Base-by-base conservation (phyloP, 2,329 filamentous ascomycete genomes). In the Calonectria montana region DNA sequence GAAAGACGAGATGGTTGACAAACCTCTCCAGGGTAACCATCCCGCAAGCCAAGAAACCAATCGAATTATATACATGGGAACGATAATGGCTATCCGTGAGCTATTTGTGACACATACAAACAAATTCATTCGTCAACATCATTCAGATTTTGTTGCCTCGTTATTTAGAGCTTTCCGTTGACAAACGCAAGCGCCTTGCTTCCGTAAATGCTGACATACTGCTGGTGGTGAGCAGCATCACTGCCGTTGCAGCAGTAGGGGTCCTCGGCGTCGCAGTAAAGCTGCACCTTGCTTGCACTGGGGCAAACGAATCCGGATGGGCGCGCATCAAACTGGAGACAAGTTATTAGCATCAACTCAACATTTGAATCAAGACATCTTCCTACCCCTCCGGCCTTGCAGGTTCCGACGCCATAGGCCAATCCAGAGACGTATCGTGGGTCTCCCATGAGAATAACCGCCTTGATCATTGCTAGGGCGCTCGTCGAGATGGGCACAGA, bases 181-280 rank as follows among this genome's bases (percentile, higher is more conserved):
- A 92, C 88, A 74, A 93, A 93, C 0, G 84, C 74, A 47, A 93
- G 79, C 1, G 91, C 91, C 76, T 91, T 84, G 8, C 85, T 79
- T 1, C 91, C 91, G 72, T 93, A 93, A 76, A 89, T 89, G 72
- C 83, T 86, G n/a, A 90, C 90, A 71, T 93, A 93, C 62, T 90
- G 87, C 80, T 92, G 88, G 80, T 93, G 91, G 8, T 88, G 86
- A 76, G 88, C 87, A 29, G 87, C 85, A 71, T 92, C 86, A 76
- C 87, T 91, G 61, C 91, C 91, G 48, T 88, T 91, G 82, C 90
- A 93, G 86, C 91, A 93, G 83, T 91, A 93, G 0, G 91, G 91
- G 74, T 93, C 91, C 4, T 88, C 78, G 5, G 87, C 83, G 76
- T 93, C 91, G 80, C 91, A 93, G 85, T 93, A 93, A 5, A 89